Base-by-base conservation (phyloP, 371 early-diverging fungal species). In the Dichotomocladium elegans region DNA sequence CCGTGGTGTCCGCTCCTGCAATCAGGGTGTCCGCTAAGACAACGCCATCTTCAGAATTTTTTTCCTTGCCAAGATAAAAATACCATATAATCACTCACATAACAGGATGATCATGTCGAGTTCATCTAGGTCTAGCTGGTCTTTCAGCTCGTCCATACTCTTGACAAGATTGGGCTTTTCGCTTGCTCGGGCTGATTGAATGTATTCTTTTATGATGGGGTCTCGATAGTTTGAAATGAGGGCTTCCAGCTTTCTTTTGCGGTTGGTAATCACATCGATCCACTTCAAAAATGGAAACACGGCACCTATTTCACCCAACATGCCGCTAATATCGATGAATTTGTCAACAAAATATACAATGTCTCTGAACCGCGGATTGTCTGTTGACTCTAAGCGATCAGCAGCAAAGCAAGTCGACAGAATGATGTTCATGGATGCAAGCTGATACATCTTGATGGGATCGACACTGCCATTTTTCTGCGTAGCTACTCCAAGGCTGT, bases 1-100 rank as follows among this genome's bases (percentile, higher is more conserved):
- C 53, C 19, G 51, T 57, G 35, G 63, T 63, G 11, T 60, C 67
- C 15, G 51, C 45, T 2, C 63, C 63, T 22, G 57, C 67, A 10
- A 47, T 27, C 4, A 63, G 26, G 28, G 56, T 31, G 40, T 66
- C 57, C 25, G 27, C 57, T 56, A 14, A 15, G 17, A 21, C 5
- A 43, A 43, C 11, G 43, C 12, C 11, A 43, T 11, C 3, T 21
- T 4, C 17, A 42, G n/a, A n/a, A n/a, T n/a, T n/a, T 34, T 35
- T 17, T 35, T 17, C 35, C 11, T 34, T 45, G 26, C n/a, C n/a
- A n/a, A n/a, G n/a, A n/a, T n/a, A n/a, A n/a, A n/a, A n/a, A n/a
- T n/a, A n/a, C n/a, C n/a, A n/a, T n/a, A n/a, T n/a, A n/a, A n/a
- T 2, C 5, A 37, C 48, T 41, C 59, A 63, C 70, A 28, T 41